These are phyloP conservation scores for Suhomyces prunicola DNA, from an alignment of 805 yeast genomes.

Conservation along the genomic window DNA sequence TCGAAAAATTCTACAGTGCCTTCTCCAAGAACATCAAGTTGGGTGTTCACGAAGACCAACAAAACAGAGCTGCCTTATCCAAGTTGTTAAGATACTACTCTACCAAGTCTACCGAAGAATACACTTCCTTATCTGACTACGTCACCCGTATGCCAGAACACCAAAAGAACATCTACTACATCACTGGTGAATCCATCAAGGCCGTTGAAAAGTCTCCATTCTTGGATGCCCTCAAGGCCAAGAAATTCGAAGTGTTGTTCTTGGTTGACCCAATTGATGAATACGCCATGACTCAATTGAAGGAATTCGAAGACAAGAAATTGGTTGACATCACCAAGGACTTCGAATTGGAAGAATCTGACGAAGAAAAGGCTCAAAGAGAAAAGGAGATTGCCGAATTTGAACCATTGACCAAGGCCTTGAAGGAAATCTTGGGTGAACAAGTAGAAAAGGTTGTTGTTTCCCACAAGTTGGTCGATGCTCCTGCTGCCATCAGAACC, in stretches of 20 bases:
- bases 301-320: conserved; percentile 99
- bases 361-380: conserved; percentile 93
- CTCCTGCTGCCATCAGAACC: conserved; percentile 99
- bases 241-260: conserved; percentile 97
- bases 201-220: conserved; percentile 99
- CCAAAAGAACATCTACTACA: conserved; percentile 99
- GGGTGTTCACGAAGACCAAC: conserved; percentile 98
- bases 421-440: conserved; percentile 96
- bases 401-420: conserved; percentile 91
- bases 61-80: conserved; percentile 94
- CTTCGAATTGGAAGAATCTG: conserved; percentile 97
- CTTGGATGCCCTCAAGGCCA: conserved; percentile 97
- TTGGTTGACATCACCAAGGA: conserved; percentile 98
- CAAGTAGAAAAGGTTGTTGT: conserved; percentile 99
- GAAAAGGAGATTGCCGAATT: conserved; percentile 90
- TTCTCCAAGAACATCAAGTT: conserved; percentile 97
- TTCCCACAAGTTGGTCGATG: conserved; percentile 93
- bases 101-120: conserved; percentile 91
- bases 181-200: conserved; percentile 98
- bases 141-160: conserved; percentile 99
- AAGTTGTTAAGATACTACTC: conserved; percentile 96
- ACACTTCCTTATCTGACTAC: conserved; percentile 93
- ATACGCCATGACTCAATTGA: conserved; percentile 98
- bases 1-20: conserved; percentile 96
- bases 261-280: conserved; percentile 99